Percentiles rank a stretch among this genome's conserved stretches.
These are phyloP conservation scores for Paracorniculantispora psalliotae DNA, from an alignment of 2,329 filamentous ascomycete species.

Conservation along the genomic window DNA sequence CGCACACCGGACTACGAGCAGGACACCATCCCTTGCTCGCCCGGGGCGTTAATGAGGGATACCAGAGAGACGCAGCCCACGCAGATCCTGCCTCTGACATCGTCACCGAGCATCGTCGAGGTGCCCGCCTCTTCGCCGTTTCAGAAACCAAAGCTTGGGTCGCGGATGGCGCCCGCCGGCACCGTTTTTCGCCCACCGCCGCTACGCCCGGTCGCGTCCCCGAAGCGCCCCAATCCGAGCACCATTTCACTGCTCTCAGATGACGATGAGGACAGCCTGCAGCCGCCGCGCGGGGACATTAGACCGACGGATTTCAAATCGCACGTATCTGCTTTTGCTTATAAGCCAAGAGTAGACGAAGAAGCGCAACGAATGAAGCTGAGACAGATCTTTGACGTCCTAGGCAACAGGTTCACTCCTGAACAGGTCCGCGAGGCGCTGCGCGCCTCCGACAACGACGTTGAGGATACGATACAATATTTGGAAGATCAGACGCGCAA, in stretches of 20 bases:
- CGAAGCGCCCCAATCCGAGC: conserved; percentile 33
- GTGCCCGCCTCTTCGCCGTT: conserved; percentile 86
- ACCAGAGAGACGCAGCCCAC: conserved; percentile 36
- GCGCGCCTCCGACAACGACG: conserved; percentile 26
- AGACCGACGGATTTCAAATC: conserved; percentile 53
- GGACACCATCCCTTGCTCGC: conserved; percentile 43
- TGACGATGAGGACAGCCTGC: conserved; percentile 39
- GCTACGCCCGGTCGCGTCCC: conserved; percentile 16
- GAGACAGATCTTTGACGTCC: conserved; percentile 33
- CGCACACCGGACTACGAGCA: conserved; percentile 42
- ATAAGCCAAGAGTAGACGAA: conserved; percentile 43
- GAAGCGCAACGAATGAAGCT: conserved; percentile 31
- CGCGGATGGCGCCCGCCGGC: conserved; percentile 68
- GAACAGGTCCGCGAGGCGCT: conserved; percentile 31
- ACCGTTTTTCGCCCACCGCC: conserved; percentile 60
- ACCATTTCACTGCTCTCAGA: conserved; percentile 51
- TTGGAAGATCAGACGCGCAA: conserved; percentile 25
- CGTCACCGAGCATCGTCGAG: conserved; percentile 57
- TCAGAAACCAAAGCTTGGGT: conserved; percentile 40
- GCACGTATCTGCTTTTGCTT: conserved; percentile 35
- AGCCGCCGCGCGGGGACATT: conserved; percentile 55
- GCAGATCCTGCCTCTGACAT: conserved; percentile 36
- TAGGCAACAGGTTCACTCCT: conserved; percentile 26
- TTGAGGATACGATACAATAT: conserved; percentile 31
- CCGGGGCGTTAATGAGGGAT: conserved; percentile 29